phyloP scores from a whole-genome alignment of 768 basidiomycete species.

The Chalciporus piperatus region DNA sequence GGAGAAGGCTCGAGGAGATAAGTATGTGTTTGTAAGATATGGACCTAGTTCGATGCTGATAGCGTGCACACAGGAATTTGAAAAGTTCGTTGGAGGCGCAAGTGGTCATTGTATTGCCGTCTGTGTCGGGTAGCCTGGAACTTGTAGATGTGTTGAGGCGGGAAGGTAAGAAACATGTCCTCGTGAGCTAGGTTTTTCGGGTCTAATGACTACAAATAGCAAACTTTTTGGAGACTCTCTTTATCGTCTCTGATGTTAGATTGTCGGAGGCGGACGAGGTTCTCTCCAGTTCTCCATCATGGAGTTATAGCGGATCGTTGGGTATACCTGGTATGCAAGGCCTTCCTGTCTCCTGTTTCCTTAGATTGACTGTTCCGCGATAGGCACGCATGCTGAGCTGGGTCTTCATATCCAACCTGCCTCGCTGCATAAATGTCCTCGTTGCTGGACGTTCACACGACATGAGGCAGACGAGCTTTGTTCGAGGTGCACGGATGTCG shows the following conservation, averaged over 20 bases:
- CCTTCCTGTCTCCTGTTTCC: background rate
- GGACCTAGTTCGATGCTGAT: conserved; percentile 1
- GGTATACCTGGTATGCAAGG: conserved; percentile 43
- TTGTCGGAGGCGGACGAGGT: conserved; percentile 47
- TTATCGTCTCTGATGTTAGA: conserved; percentile 74
- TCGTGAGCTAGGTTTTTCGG: background rate
- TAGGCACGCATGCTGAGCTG: conserved; percentile 25
- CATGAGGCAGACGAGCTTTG: conserved; percentile 54
- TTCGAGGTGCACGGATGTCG: conserved; percentile 49
- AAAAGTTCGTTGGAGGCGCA: conserved; percentile 76
- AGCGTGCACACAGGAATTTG: conserved; percentile 49
- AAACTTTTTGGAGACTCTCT: conserved; percentile 64
- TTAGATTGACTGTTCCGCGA: background rate
- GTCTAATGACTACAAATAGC: conserved; percentile 38
- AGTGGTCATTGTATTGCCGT: conserved; percentile 58
- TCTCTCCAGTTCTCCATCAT: conserved; percentile 40
- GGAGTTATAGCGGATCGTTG: conserved; percentile 48
- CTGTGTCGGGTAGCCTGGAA: conserved; percentile 23
- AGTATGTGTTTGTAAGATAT: conserved; percentile 44
- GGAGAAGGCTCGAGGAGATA: conserved; percentile 72
- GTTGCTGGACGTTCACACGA: conserved; percentile 85
- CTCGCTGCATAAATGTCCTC: conserved; percentile 68
- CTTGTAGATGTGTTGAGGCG: conserved; percentile 45
- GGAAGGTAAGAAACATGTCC: conserved; percentile 26
- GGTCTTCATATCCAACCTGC: conserved; percentile 63